phyloP scores from a whole-genome alignment of 2,329 filamentous ascomycete genomes.

The Berkeleyomyces rouxiae region DNA sequence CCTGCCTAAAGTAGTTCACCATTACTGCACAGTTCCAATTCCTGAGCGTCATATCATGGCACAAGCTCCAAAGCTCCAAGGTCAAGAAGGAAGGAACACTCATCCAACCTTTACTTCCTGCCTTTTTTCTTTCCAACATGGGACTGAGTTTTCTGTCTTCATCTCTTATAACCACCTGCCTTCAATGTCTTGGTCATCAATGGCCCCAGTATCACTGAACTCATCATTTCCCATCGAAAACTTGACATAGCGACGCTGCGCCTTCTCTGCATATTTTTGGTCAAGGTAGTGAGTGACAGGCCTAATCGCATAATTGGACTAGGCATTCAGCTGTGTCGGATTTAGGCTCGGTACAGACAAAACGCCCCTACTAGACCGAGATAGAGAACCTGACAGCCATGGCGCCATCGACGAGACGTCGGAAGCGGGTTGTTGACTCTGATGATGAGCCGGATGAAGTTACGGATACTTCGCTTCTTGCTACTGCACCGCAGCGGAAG shows the following conservation, averaged over 20 bases:
- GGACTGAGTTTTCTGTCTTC: background rate
- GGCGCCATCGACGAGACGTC: slow-evolving; percentile 42
- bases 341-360: background rate
- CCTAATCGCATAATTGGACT: background rate
- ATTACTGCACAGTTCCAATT: background rate
- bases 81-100: background rate
- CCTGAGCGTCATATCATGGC: background rate
- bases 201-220: background rate
- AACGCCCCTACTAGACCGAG: background rate
- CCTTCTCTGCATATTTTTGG: background rate
- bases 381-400: slow-evolving; percentile 21
- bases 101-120: slow-evolving; percentile 10
- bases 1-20: background rate
- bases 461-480: slow-evolving; percentile 31
- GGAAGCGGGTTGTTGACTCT: slow-evolving; percentile 35
- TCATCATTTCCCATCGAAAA: slow-evolving; percentile 14
- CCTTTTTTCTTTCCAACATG: background rate
- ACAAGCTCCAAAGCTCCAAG: background rate
- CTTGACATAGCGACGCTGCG: background rate
- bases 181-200: background rate
- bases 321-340: background rate
- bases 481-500: slow-evolving; percentile 32
- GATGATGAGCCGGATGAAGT: slow-evolving; percentile 35
- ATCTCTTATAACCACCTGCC: background rate
- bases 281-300: background rate